Base-by-base conservation (phyloP, 257 asterid genomes). In the Lavandula angustifolia region DNA sequence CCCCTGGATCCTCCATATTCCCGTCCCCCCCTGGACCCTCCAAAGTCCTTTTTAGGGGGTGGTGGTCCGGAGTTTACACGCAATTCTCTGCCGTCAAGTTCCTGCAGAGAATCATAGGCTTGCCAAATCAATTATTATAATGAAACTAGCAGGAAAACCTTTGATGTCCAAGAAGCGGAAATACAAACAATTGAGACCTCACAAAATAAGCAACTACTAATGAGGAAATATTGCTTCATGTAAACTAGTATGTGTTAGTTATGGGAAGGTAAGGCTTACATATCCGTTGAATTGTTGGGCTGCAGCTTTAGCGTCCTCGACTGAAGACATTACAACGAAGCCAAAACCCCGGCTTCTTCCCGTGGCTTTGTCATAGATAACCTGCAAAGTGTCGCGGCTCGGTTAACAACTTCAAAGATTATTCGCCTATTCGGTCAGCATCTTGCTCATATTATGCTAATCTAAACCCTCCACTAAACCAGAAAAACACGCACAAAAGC, bases 331-430 rank as follows among this genome's bases (percentile, higher is more conserved):
- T 4, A 96, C 85, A 52, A 94, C 95, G 35, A 94, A 94, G 57
- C 84, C 99, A 54, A 90, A 94, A 27, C 99, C 99, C 78, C 96
- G 82, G 73, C 99, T 94, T 73, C 95, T 87, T 68, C 97, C 96
- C 1, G 96, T 65, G 29, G 33, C 6, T 69, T 90, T 94, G 85
- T 94, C 99, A 64, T 80, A 84, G 75, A 94, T 87, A 71, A 90
- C 99, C 99, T 94, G 84, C 79, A 76, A 46, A 71, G 52, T 57
- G 55, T 3, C n/a, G 13, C 5, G 54, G 29, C 59, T 42, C 54
- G 27, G 51, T 44, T 32, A 16, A 35, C 66, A 59, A 29, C 14
- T 51, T 46, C 33, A 9, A n/a, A 66, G 32, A 50, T 7, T 4
- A 18, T n/a, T 16, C 32, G 0, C 27, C n/a, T n/a, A 22, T 22